Conservation (phyloP, 1,284 basidiomycete species). For the Termitomyces sp. region DNA sequence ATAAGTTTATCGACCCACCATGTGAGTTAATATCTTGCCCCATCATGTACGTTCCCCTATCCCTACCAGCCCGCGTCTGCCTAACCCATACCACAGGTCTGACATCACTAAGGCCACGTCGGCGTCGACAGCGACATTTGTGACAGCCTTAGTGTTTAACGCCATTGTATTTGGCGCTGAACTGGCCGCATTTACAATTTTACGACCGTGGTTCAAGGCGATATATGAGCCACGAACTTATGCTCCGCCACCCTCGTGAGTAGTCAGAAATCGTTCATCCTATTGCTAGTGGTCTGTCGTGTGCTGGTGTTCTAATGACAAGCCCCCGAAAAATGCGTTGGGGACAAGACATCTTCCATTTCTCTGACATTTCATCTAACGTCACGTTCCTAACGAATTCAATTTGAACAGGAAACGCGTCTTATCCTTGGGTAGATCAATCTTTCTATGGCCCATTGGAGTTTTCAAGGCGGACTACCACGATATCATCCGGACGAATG, state of each 20-base stretch:
- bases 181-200: constrained; percentile 63
- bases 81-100: constrained; percentile 23
- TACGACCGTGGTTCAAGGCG: constrained; percentile 65
- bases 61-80: not conserved
- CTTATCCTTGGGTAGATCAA: constrained; percentile 35
- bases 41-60: constrained; percentile 14
- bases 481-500: constrained; percentile 69
- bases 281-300: not conserved
- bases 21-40: constrained; percentile 10
- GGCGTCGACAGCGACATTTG: constrained; percentile 60
- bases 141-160: constrained; percentile 76
- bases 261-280: constrained; percentile 2
- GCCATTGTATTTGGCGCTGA: constrained; percentile 61
- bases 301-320: not conserved
- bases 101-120: constrained; percentile 28
- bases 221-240: constrained; percentile 81
- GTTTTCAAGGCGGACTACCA: constrained; percentile 55
- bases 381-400: not conserved
- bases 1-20: constrained; percentile 8
- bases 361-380: not conserved
- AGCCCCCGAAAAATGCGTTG: not conserved
- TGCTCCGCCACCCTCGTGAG: constrained; percentile 50
- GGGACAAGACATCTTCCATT: not conserved
- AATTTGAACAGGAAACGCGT: constrained; percentile 46
- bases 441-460: constrained; percentile 56